These are phyloP conservation scores for Neckera pumila DNA, from an alignment of 225 moss, liverwort and hornwort genomes.

Conservation along the genomic window DNA sequence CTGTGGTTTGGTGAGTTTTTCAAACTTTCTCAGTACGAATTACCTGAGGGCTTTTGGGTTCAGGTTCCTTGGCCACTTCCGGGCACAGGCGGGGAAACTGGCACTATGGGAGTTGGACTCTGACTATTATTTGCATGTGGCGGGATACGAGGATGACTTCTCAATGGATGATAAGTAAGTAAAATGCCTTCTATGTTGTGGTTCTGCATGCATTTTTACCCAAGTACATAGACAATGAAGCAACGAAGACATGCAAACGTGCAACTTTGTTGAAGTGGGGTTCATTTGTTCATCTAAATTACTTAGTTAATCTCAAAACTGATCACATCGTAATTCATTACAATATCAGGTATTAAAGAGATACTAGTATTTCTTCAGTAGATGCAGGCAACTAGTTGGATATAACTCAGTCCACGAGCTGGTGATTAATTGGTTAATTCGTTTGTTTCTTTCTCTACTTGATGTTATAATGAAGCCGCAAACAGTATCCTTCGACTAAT, in stretches of 20 bases:
- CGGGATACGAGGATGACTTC: slow-evolving; percentile 70
- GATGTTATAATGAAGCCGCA: neutral
- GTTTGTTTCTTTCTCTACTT: neutral
- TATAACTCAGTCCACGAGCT: neutral
- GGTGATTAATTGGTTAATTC: neutral
- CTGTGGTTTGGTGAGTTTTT: neutral
- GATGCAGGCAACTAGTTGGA: neutral
- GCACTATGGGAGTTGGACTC: slow-evolving; percentile 93
- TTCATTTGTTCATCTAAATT: neutral
- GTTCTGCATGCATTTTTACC: neutral
- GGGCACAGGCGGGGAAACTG: slow-evolving; percentile 70
- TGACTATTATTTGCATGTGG: slow-evolving; percentile 86
- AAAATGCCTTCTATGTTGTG: neutral
- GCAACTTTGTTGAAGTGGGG: neutral
- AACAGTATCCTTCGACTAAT: neutral
- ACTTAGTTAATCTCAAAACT: neutral
- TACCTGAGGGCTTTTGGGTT: neutral
- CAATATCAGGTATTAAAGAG: neutral
- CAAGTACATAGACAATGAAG: neutral
- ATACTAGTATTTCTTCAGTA: neutral
- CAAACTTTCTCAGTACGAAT: neutral
- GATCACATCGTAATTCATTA: neutral
- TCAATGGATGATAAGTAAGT: slow-evolving; percentile 36
- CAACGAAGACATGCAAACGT: neutral
- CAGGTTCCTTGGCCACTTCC: slow-evolving; percentile 90